phyloP scores from a whole-genome alignment of 768 basidiomycete genomes.

The Tephrocybe sp. region DNA sequence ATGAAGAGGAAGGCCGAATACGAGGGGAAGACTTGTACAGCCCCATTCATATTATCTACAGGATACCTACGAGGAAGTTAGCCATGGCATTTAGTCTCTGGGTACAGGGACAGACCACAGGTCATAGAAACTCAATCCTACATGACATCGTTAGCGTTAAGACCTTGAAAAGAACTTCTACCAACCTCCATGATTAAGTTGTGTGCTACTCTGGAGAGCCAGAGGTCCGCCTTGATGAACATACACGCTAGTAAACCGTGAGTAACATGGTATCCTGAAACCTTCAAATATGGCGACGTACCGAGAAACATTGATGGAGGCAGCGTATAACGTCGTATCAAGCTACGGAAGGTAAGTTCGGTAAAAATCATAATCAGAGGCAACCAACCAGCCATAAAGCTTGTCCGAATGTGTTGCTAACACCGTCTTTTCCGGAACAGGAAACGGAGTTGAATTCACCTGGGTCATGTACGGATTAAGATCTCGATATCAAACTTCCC shows the following conservation, averaged over 20 bases:
- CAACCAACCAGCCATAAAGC: constrained; percentile 44
- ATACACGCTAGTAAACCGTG: constrained; percentile 34
- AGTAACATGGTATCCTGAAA: background rate
- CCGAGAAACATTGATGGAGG: constrained; percentile 49
- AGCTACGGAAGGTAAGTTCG: constrained; percentile 23
- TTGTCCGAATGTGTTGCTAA: constrained; percentile 55
- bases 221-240: constrained; percentile 55
- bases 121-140: constrained; percentile 43
- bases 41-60: constrained; percentile 44
- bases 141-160: background rate
- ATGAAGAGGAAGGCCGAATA: constrained; percentile 52
- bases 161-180: constrained; percentile 5
- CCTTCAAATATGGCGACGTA: constrained; percentile 13
- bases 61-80: constrained; percentile 35
- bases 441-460: constrained; percentile 58
- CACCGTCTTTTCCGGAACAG: constrained; percentile 45
- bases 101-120: constrained; percentile 33
- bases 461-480: constrained; percentile 11
- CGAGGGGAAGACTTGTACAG: constrained; percentile 49
- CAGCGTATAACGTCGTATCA: constrained; percentile 44
- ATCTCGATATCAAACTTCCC: background rate
- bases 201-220: constrained; percentile 46
- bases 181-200: constrained; percentile 46
- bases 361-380: background rate
- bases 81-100: no score